Evolutionary conservation across 2,329 filamentous ascomycete genomes (phyloP).

Genomic region (Penicillium decumbens): DNA sequence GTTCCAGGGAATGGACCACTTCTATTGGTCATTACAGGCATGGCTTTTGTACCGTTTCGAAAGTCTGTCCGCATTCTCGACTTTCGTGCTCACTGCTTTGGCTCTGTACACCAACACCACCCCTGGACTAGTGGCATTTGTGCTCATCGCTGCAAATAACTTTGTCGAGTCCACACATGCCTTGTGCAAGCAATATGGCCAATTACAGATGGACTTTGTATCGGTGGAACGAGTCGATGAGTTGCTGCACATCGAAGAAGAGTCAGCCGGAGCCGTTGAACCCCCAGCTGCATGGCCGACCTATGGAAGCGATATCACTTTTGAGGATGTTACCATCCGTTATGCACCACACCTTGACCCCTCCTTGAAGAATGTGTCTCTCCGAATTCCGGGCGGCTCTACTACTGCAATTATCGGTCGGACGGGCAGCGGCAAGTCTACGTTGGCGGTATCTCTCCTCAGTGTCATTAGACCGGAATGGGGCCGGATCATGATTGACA

Average conservation of each 20-base stretch:
- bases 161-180: conserved; percentile 65
- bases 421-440: conserved; percentile 77
- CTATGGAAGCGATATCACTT: conserved; percentile 66
- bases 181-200: conserved; percentile 74
- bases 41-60: conserved; percentile 83
- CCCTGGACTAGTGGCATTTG: conserved; percentile 76
- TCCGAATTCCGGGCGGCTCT: conserved; percentile 70
- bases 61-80: conserved; percentile 65
- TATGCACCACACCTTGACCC: conserved; percentile 76
- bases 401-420: conserved; percentile 75
- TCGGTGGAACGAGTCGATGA: conserved; percentile 83
- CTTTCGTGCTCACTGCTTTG: conserved; percentile 66
- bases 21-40: conserved; percentile 83
- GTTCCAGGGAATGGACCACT: conserved; percentile 93
- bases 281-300: conserved; percentile 75
- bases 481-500: conserved; percentile 58
- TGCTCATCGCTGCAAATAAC: conserved; percentile 64
- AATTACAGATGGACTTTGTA: conserved; percentile 87
- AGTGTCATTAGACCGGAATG: conserved; percentile 52
- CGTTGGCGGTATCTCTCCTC: conserved; percentile 60
- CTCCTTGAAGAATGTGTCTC: conserved; percentile 62
- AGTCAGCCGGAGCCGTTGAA: conserved; percentile 60
- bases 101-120: conserved; percentile 71
- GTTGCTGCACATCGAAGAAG: conserved; percentile 71
- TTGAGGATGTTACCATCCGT: conserved; percentile 70